Evolutionary conservation across 768 basidiomycete genomes (phyloP), one percentile per base, ranked within the genome.

Genomic region (Mycena vulgaris): DNA sequence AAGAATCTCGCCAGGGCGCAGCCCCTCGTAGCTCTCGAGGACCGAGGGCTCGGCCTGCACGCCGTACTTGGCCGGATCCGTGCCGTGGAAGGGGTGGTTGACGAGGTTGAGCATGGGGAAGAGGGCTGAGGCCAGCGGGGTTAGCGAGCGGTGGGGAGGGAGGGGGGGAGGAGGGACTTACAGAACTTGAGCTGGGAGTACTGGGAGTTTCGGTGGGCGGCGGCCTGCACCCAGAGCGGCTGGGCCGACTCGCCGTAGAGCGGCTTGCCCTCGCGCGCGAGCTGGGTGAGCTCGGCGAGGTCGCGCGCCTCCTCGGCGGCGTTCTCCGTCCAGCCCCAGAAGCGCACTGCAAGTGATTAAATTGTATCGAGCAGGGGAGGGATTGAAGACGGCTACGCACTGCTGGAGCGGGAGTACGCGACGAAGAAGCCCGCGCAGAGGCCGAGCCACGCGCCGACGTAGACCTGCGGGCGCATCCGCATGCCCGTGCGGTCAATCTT

Each of bases 281-380:
- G 90, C 71, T 93, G 89, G 52, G 88, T 89, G 49, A 99, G 84
- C 80, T 99, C 97, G 19, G 85, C 86, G 45, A 91, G 76, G 78
- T 98, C 97, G 81, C 84, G 86, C 58, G 89, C 89, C 73, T 93
- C 89, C 80, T 99, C 97, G 19, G 89, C 86, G 72, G 89, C 88
- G 82, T 97, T 97, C 82, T 97, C 95, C 8, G 89, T 83, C 95
- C 95, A 97, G 59, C 95, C 95, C 95, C 94, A 96, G 85, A 97
- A 95, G n/a, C 95, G 95, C 78, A 89, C 94, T 95, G 76, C 14
- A 42, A 59, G 23, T 7, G 45, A 47, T 47, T 47, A 17, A 21
- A 45, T 6, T 5, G 3, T 25, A 16, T 27, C 16, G 47, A 48
- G 25, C n/a, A 17, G 17, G 4, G 7, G 39, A 9, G 23, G 2